These are phyloP conservation scores for Craspedostauros australis DNA, from an alignment of 108 stramenopile species.

Conservation along the genomic window DNA sequence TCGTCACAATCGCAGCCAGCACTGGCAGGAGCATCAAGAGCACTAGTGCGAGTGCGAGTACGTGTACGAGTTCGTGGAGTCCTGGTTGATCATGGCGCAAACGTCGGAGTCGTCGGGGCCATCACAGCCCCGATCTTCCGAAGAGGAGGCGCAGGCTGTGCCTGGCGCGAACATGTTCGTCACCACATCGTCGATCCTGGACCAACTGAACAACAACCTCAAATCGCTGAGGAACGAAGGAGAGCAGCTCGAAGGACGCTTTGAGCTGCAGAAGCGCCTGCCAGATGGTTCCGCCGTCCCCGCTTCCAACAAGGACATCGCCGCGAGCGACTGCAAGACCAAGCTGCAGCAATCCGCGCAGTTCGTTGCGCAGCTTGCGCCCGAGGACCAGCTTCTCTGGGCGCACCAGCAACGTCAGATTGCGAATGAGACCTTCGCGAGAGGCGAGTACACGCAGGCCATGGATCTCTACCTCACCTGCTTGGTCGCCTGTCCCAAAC, in stretches of 20 bases:
- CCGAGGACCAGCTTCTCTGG: constrained; percentile 53
- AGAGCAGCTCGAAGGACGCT: constrained; percentile 11
- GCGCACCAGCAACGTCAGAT: constrained; percentile 45
- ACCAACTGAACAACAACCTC: constrained; percentile 25
- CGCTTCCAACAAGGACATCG: constrained; percentile 47
- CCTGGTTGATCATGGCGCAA: too few relatives aligned
- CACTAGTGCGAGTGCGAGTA: too few relatives aligned
- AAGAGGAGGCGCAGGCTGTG: too few relatives aligned
- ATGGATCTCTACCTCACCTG: constrained; percentile 87
- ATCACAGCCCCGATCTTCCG: too few relatives aligned
- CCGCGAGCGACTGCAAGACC: constrained; percentile 59
- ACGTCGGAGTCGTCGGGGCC: too few relatives aligned
- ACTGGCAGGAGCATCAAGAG: too few relatives aligned
- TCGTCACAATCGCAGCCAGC: too few relatives aligned
- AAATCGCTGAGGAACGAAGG: constrained; percentile 1
- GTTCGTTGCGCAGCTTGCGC: constrained; percentile 20
- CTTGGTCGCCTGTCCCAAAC: constrained; percentile 43
- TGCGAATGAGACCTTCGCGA: constrained; percentile 58
- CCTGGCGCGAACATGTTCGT: too few relatives aligned
- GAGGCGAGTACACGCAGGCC: constrained; percentile 57
- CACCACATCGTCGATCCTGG: constrained; percentile 26
- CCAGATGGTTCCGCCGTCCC: constrained; percentile 71
- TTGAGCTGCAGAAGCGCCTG: constrained; percentile 68
- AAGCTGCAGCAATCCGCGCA: constrained; percentile 65
- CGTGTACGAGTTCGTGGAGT: too few relatives aligned